Conservation (phyloP, 345 rosid genomes). For the Hevea brasiliensis region DNA sequence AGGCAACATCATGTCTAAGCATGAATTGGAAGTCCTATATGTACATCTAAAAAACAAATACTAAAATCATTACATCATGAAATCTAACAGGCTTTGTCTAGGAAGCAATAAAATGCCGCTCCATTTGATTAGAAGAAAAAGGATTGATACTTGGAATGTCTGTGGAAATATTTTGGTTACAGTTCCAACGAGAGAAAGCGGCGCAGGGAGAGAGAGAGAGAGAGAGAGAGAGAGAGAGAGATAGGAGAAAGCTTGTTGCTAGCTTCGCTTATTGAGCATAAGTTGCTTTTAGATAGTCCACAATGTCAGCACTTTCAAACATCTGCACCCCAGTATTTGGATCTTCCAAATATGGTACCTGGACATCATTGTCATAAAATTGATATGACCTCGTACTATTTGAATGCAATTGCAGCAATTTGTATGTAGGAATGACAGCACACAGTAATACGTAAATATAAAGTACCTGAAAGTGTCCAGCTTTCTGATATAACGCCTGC, state of each 20-base stretch:
- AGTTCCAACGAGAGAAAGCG: neutral
- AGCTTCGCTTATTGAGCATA: conserved; percentile 45
- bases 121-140: neutral
- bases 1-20: neutral
- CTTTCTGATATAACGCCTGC: conserved; percentile 54
- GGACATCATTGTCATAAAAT: conserved; percentile 21
- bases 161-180: neutral
- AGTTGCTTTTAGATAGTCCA: conserved; percentile 76
- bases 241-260: neutral
- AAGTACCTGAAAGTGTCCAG: conserved; percentile 75
- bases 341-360: conserved; percentile 89
- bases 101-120: neutral
- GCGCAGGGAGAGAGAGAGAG: neutral
- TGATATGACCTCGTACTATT: neutral
- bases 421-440: neutral
- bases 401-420: neutral
- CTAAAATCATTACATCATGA: neutral
- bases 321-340: conserved; percentile 87
- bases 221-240: neutral
- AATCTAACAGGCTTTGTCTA: neutral
- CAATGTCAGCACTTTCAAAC: conserved; percentile 94
- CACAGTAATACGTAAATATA: neutral
- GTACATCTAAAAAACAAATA: neutral
- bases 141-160: neutral
- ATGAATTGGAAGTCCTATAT: neutral